phyloP scores from a whole-genome alignment of 1,284 basidiomycete species.

The Pascua sp. region DNA sequence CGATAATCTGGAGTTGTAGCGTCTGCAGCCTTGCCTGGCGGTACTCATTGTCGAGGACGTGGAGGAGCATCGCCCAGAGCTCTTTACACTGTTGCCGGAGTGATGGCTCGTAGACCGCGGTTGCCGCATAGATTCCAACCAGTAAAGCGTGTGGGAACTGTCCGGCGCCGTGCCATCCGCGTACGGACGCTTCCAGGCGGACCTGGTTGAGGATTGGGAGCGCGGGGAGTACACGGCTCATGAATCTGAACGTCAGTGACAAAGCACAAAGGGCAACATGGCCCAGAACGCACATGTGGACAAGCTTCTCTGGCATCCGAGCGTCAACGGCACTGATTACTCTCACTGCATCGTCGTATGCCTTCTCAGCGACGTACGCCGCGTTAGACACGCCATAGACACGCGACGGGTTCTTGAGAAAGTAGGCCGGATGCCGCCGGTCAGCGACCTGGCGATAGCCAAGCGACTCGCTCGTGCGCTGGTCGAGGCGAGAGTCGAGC shows the following conservation, averaged over 20 bases:
- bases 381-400: slow-evolving; percentile 19
- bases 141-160: slow-evolving; percentile 23
- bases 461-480: slow-evolving; percentile 4
- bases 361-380: slow-evolving; percentile 16
- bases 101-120: slow-evolving; percentile 18
- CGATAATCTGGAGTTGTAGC: slow-evolving; percentile 23
- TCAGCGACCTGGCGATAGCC: slow-evolving; percentile 23
- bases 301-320: slow-evolving; percentile 12
- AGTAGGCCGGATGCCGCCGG: slow-evolving; percentile 19
- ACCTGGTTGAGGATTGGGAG: slow-evolving; percentile 25
- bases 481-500: slow-evolving; percentile 12
- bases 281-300: slow-evolving; percentile 15
- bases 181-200: slow-evolving; percentile 21
- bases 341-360: slow-evolving; percentile 10
- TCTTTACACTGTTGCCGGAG: slow-evolving; percentile 10
- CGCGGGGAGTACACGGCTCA: slow-evolving; percentile 21
- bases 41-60: slow-evolving; percentile 23
- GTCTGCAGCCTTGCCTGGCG: slow-evolving; percentile 24
- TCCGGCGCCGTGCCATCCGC: slow-evolving; percentile 13
- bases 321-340: slow-evolving; percentile 8
- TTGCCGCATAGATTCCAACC: slow-evolving; percentile 22
- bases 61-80: slow-evolving; percentile 19
- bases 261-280: too few relatives aligned
- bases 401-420: slow-evolving; percentile 19
- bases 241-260: slow-evolving; percentile 14